phyloP scores from a whole-genome alignment of 495 filamentous ascomycete genomes.

The Lophiotrema nucula region DNA sequence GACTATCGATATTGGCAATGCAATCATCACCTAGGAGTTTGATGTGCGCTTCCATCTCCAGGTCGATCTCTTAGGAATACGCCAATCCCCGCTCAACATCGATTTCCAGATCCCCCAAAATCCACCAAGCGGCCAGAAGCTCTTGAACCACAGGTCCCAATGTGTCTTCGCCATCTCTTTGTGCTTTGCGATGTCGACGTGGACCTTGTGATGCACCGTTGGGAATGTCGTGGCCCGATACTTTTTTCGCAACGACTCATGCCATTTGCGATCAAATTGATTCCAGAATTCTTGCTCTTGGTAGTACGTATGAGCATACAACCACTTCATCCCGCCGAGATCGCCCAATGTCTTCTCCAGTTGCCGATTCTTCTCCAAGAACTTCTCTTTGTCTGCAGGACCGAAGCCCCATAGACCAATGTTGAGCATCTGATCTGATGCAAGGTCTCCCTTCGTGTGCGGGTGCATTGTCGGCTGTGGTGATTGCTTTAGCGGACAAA shows the following conservation, averaged over 20 bases:
- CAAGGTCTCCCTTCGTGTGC: constrained; percentile 12
- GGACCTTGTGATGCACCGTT: constrained; percentile 51
- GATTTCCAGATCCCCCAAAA: constrained; percentile 26
- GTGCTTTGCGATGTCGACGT: constrained; percentile 41
- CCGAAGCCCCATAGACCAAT: constrained; percentile 57
- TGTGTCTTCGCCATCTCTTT: background rate
- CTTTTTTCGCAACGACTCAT: constrained; percentile 50
- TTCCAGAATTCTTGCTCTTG: constrained; percentile 56
- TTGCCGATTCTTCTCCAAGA: constrained; percentile 60
- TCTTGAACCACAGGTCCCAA: constrained; percentile 5
- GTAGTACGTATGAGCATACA: constrained; percentile 61
- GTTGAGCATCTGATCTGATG: constrained; percentile 50
- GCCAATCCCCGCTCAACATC: constrained; percentile 24
- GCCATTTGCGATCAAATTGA: constrained; percentile 44
- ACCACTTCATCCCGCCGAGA: constrained; percentile 67
- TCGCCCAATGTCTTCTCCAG: constrained; percentile 64
- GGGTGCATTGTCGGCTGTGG: constrained; percentile 43
- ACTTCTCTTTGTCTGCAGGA: constrained; percentile 41
- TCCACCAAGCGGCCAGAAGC: constrained; percentile 28
- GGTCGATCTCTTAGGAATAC: constrained; percentile 12
- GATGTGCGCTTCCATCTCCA: constrained; percentile 22
- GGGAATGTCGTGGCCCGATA: constrained; percentile 52
- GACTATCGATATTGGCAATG: no score
- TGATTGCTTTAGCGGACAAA: constrained; percentile 51
- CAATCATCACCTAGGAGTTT: no score